Percentiles rank a stretch among this genome's conserved stretches.
These are phyloP conservation scores for Barnettozyma botsteinii DNA, from an alignment of 805 yeast genomes.

Conservation along the genomic window DNA sequence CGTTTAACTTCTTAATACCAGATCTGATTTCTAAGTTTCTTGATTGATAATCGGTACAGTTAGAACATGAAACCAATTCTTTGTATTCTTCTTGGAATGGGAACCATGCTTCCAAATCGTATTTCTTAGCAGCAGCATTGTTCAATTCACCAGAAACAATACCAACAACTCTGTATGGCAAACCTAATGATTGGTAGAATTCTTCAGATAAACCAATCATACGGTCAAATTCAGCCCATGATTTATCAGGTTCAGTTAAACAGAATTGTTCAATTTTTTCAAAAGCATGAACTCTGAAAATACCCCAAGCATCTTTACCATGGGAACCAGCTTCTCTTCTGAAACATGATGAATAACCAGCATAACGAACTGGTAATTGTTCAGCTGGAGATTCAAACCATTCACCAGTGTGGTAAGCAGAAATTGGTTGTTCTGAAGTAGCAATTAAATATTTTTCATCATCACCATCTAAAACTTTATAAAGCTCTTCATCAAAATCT, in stretches of 20 bases:
- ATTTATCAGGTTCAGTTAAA: slow-evolving; percentile 94
- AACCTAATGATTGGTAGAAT: slow-evolving; percentile 83
- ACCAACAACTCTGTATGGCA: slow-evolving; percentile 96
- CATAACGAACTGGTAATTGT: slow-evolving; percentile 94
- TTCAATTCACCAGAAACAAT: slow-evolving; percentile 98
- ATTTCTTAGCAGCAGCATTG: slow-evolving; percentile 98
- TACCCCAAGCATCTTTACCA: slow-evolving; percentile 99
- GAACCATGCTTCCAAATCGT: slow-evolving; percentile 99
- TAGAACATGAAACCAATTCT: slow-evolving; percentile 96
- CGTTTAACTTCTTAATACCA: slow-evolving; percentile 93
- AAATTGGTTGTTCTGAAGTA: slow-evolving; percentile 97
- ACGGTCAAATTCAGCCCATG: slow-evolving; percentile 95
- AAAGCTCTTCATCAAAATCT: slow-evolving; percentile 95
- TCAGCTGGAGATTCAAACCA: slow-evolving; percentile 98
- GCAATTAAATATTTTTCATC: slow-evolving; percentile 98
- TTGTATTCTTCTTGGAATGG: slow-evolving; percentile 98
- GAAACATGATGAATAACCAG: slow-evolving; percentile 98
- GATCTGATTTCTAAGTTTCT: slow-evolving; percentile 98
- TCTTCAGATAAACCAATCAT: slow-evolving; percentile 91
- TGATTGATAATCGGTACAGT: slow-evolving; percentile 99
- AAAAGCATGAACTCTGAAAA: slow-evolving; percentile 97
- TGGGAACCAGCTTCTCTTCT: slow-evolving; percentile 99
- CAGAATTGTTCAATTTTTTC: slow-evolving; percentile 98
- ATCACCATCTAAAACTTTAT: slow-evolving; percentile 94
- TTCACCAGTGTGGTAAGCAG: slow-evolving; percentile 94